phyloP scores from a whole-genome alignment of 768 basidiomycete genomes.

The Pleurotus cornucopiae region DNA sequence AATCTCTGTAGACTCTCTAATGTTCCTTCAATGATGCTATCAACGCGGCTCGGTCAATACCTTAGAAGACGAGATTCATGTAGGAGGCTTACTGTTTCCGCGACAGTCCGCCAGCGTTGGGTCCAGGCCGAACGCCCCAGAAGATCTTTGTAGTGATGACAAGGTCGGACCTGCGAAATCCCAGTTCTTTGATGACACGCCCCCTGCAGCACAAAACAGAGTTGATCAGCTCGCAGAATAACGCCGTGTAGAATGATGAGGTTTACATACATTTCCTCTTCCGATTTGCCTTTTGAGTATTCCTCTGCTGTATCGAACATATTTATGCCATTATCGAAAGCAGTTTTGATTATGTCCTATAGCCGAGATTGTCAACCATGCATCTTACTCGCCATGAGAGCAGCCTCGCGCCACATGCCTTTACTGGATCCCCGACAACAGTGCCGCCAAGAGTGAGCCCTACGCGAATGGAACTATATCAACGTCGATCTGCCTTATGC shows the following conservation, averaged over 20 bases:
- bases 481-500: not conserved
- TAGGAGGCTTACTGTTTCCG: slow-evolving; percentile 50
- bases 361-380: not conserved
- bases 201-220: slow-evolving; percentile 34
- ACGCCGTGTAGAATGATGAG: slow-evolving; percentile 10
- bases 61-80: not conserved
- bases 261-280: slow-evolving; percentile 72
- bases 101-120: slow-evolving; percentile 53
- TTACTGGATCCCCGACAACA: slow-evolving; percentile 68
- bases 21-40: slow-evolving; percentile 71
- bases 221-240: not conserved
- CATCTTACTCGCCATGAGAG: not conserved
- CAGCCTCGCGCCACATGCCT: slow-evolving; percentile 27
- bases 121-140: slow-evolving; percentile 63
- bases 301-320: slow-evolving; percentile 71
- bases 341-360: slow-evolving; percentile 73
- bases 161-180: slow-evolving; percentile 59
- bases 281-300: slow-evolving; percentile 64
- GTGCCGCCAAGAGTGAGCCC: slow-evolving; percentile 61
- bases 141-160: slow-evolving; percentile 80
- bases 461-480: slow-evolving; percentile 6
- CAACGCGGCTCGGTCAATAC: not conserved
- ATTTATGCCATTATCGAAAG: slow-evolving; percentile 75
- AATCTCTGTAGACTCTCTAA: slow-evolving; percentile 64
- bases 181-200: slow-evolving; percentile 70